Evolutionary conservation across 305 asterid species (phyloP).

Genomic region (Withania somnifera): DNA sequence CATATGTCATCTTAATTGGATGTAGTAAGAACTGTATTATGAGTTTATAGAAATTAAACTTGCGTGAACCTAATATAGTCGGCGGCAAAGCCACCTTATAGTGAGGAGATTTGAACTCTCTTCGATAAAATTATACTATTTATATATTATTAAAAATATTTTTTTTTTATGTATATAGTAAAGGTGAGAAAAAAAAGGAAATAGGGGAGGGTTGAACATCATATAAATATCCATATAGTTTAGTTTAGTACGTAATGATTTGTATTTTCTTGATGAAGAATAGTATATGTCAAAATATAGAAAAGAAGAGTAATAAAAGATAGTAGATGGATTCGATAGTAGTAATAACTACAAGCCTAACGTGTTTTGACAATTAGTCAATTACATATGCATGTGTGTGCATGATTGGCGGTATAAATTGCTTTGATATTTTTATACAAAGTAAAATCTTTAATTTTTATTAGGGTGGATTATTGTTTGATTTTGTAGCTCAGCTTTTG

Average conservation of each 20-base stretch:
- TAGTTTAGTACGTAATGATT: neutral
- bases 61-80: neutral
- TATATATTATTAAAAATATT: too few relatives aligned
- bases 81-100: too few relatives aligned
- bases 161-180: too few relatives aligned
- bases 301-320: neutral
- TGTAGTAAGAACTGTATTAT: neutral
- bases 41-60: neutral
- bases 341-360: neutral
- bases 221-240: neutral
- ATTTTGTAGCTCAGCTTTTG: neutral
- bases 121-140: too few relatives aligned
- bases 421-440: neutral
- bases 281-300: neutral
- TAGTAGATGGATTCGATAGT: neutral
- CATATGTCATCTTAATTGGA: neutral
- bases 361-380: neutral
- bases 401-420: constrained; percentile 5
- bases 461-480: neutral
- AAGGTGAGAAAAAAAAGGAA: too few relatives aligned
- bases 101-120: too few relatives aligned
- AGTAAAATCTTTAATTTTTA: neutral
- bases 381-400: constrained; percentile 3
- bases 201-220: too few relatives aligned
- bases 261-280: neutral